Conservation (phyloP, 768 basidiomycete species). For the Exsudoporus frostii region DNA sequence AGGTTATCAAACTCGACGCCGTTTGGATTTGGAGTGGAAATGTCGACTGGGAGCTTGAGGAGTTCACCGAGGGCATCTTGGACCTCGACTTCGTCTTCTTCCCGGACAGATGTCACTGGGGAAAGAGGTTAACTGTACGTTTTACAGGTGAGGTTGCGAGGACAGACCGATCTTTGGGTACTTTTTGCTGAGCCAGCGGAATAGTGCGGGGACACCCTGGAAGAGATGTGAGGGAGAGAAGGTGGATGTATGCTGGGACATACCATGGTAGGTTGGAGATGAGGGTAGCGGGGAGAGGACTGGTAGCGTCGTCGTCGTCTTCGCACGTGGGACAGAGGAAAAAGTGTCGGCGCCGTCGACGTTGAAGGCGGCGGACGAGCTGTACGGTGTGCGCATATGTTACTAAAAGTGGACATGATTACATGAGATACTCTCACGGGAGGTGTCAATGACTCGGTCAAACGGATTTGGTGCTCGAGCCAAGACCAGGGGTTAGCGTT, state of each 20-base stretch:
- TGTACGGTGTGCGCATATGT: background rate
- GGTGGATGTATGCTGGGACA: background rate
- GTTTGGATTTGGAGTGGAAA: slow-evolving; percentile 85
- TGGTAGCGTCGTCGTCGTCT: slow-evolving; percentile 1
- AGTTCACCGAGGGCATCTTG: slow-evolving; percentile 63
- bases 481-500: background rate
- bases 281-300: background rate
- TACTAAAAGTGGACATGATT: slow-evolving; percentile 13
- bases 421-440: slow-evolving; percentile 21
- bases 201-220: slow-evolving; percentile 96
- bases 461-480: no score
- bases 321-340: background rate
- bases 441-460: slow-evolving; percentile 17
- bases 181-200: slow-evolving; percentile 98
- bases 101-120: slow-evolving; percentile 72
- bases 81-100: slow-evolving; percentile 77
- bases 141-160: background rate
- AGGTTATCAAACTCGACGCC: slow-evolving; percentile 93
- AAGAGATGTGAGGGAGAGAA: slow-evolving; percentile 6
- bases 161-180: slow-evolving; percentile 92
- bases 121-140: background rate
- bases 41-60: slow-evolving; percentile 75
- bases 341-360: background rate
- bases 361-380: background rate
- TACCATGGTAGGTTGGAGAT: slow-evolving; percentile 17